A percentile compares a stretch with the other conserved stretches of the same genome.
These are phyloP conservation scores for Saccharomyces hybrid DNA, from an alignment of 1,139 yeast species.

Conservation along the genomic window DNA sequence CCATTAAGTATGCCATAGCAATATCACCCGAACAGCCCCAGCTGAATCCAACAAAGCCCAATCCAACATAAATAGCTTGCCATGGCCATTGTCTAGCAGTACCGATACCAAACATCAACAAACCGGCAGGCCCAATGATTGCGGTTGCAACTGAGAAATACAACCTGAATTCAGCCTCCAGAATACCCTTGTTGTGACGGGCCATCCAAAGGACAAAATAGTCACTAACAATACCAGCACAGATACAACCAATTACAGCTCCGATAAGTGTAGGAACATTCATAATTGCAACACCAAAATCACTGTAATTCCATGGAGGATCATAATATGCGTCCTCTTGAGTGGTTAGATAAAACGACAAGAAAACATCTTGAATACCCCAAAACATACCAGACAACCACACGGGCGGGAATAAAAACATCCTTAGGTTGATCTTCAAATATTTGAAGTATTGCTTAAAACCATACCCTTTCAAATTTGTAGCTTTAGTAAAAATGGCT, in stretches of 20 bases:
- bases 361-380: slow-evolving; percentile 80
- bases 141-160: slow-evolving; percentile 64
- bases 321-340: slow-evolving; percentile 66
- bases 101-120: slow-evolving; percentile 79
- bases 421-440: slow-evolving; percentile 51
- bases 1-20: slow-evolving; percentile 65
- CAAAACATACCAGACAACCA: slow-evolving; percentile 70
- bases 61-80: slow-evolving; percentile 56
- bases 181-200: slow-evolving; percentile 57
- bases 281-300: slow-evolving; percentile 74
- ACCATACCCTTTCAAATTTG: slow-evolving; percentile 59
- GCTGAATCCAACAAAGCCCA: slow-evolving; percentile 63
- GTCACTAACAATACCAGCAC: slow-evolving; percentile 70
- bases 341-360: slow-evolving; percentile 72
- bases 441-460: slow-evolving; percentile 59
- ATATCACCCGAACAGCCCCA: slow-evolving; percentile 73
- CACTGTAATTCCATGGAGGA: slow-evolving; percentile 61
- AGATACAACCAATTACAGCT: slow-evolving; percentile 71
- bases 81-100: slow-evolving; percentile 54
- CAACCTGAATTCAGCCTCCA: slow-evolving; percentile 74
- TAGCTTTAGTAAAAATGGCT: slow-evolving; percentile 58
- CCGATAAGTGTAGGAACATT: slow-evolving; percentile 77
- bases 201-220: slow-evolving; percentile 67
- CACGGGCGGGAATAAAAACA: slow-evolving; percentile 64
- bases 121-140: slow-evolving; percentile 64